Conservation (phyloP, 1,139 yeast genomes). For the Candida sanyaensis region DNA sequence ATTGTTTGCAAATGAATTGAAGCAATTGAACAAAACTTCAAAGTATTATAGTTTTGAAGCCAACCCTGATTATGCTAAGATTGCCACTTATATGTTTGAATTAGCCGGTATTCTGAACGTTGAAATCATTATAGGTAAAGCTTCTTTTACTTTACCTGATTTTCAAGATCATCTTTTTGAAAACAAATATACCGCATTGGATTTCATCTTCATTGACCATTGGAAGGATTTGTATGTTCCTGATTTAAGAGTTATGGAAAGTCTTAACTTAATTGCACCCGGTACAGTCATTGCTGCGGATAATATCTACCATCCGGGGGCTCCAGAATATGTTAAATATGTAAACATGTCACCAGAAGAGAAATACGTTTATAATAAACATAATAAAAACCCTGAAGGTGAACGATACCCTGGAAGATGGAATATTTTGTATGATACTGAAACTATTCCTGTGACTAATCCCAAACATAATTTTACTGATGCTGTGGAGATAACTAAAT, state of each 20-base stretch:
- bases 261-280: constrained; percentile 38
- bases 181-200: constrained; percentile 21
- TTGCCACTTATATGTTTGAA: constrained; percentile 32
- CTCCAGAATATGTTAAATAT: constrained; percentile 42
- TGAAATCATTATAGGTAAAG: constrained; percentile 39
- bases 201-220: constrained; percentile 46
- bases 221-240: constrained; percentile 40
- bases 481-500: constrained; percentile 34
- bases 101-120: constrained; percentile 40
- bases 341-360: constrained; percentile 40
- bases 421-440: constrained; percentile 44
- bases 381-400: constrained; percentile 29
- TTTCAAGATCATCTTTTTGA: constrained; percentile 22
- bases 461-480: constrained; percentile 19
- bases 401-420: constrained; percentile 37
- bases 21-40: constrained; percentile 20
- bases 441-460: constrained; percentile 18
- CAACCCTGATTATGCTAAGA: constrained; percentile 31
- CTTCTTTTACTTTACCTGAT: constrained; percentile 28
- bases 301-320: constrained; percentile 38
- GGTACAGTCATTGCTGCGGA: constrained; percentile 47
- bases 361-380: constrained; percentile 29
- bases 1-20: constrained; percentile 30
- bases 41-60: constrained; percentile 42
- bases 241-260: constrained; percentile 44